Evolutionary conservation across 768 basidiomycete species (phyloP).

Genomic region (Suillus cothurnatus): DNA sequence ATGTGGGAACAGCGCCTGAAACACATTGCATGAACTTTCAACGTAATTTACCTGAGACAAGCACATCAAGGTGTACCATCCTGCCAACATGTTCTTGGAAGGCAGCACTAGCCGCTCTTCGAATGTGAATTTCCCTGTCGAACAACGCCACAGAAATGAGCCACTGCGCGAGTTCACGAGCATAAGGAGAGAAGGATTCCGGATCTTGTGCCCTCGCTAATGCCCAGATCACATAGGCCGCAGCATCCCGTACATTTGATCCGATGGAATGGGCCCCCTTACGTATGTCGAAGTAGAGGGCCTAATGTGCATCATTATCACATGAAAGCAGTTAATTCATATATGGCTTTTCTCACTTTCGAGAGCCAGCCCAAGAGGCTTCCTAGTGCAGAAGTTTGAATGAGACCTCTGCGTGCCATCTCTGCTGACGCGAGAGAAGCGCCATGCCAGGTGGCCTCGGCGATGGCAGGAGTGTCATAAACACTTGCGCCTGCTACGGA

Average conservation of each 20-base stretch:
- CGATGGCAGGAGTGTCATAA: constrained; percentile 73
- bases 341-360: constrained; percentile 52
- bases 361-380: constrained; percentile 77
- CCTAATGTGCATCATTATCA: constrained; percentile 47
- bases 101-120: constrained; percentile 94
- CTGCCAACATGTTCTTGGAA: constrained; percentile 97
- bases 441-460: constrained; percentile 95
- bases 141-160: constrained; percentile 83
- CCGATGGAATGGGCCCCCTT: constrained; percentile 94
- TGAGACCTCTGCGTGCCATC: constrained; percentile 80
- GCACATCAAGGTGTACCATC: constrained; percentile 53
- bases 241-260: constrained; percentile 91
- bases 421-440: constrained; percentile 92
- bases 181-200: constrained; percentile 58
- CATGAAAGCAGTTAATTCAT: constrained; percentile 12
- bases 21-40: constrained; percentile 19
- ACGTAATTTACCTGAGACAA: constrained; percentile 11
- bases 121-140: constrained; percentile 93
- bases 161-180: constrained; percentile 62
- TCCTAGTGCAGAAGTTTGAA: constrained; percentile 57
- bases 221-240: constrained; percentile 94
- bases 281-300: constrained; percentile 87
- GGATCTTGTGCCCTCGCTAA: constrained; percentile 78
- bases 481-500: constrained; percentile 61
- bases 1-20: constrained; percentile 84